A percentile compares a stretch with the other conserved stretches of the same genome.
Evolutionary conservation across 1,139 yeast genomes (phyloP).

Genomic region (Sugiyamaella novakii): DNA sequence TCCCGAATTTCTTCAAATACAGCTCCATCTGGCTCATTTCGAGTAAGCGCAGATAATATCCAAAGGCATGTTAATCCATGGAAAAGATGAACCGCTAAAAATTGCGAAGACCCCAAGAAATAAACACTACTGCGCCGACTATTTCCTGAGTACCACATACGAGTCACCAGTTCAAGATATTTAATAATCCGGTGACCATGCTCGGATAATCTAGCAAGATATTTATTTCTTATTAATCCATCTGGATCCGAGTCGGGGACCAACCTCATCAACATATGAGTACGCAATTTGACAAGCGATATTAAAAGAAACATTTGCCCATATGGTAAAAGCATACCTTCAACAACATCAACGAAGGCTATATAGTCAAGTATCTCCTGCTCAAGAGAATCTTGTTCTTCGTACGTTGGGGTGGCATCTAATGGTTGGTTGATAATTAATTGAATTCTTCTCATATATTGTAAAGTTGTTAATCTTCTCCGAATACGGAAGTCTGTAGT

Average conservation of each 20-base stretch:
- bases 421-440: conserved; percentile 7
- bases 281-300: conserved; percentile 18
- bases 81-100: conserved; percentile 20
- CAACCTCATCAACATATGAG: conserved; percentile 18
- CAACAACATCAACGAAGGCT: conserved; percentile 7
- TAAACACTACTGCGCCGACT: conserved; percentile 1
- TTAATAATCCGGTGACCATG: conserved; percentile 10
- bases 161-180: conserved; percentile 9
- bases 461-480: conserved; percentile 10
- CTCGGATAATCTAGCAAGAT: conserved; percentile 9
- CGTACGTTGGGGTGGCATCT: conserved; percentile 3
- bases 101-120: conserved; percentile 22
- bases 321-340: conserved; percentile 20
- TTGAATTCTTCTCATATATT: conserved; percentile 15
- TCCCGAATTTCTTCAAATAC: conserved; percentile 13
- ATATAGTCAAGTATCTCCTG: conserved; percentile 17
- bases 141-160: conserved; percentile 14
- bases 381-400: conserved; percentile 15
- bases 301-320: conserved; percentile 19
- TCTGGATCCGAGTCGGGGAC: conserved; percentile 6
- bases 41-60: conserved; percentile 18
- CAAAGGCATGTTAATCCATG: conserved; percentile 23
- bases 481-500: conserved; percentile 12
- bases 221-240: conserved; percentile 12
- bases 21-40: conserved; percentile 7